These are phyloP conservation scores for Paraphaeosphaeria sporulosa DNA, from an alignment of 2,329 filamentous ascomycete species.

Conservation along the genomic window DNA sequence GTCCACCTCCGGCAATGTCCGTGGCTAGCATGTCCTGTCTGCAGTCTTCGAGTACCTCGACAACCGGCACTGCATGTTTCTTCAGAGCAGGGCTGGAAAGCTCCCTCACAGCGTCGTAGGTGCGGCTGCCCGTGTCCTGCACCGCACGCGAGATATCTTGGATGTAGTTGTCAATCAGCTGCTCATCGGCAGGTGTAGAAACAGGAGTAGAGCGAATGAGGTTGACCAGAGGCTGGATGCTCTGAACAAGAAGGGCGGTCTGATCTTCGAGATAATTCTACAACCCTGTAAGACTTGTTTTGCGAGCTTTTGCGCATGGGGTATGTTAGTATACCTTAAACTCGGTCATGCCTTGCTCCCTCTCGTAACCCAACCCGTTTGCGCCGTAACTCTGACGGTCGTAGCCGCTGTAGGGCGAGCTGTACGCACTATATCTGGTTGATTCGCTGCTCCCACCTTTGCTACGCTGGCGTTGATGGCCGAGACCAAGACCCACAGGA, in stretches of 20 bases:
- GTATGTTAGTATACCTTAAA: constrained; percentile 60
- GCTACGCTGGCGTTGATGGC: constrained; percentile 40
- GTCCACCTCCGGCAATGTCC: constrained; percentile 67
- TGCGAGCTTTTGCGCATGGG: not conserved
- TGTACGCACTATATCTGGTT: constrained; percentile 44
- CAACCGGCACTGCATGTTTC: constrained; percentile 59
- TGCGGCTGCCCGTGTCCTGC: constrained; percentile 72
- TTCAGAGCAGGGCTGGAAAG: constrained; percentile 61
- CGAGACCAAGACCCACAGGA: constrained; percentile 16
- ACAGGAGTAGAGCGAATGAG: constrained; percentile 63
- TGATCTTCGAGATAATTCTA: constrained; percentile 84
- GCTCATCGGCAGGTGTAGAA: constrained; percentile 40
- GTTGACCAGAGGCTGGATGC: constrained; percentile 80
- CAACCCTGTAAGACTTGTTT: constrained; percentile 21
- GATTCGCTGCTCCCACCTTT: constrained; percentile 47
- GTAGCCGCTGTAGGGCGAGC: constrained; percentile 48
- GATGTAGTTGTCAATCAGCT: constrained; percentile 72
- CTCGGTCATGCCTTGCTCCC: constrained; percentile 59
- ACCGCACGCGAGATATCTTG: constrained; percentile 74
- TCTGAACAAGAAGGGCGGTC: constrained; percentile 78
- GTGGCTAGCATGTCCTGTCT: constrained; percentile 69
- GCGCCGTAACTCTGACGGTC: constrained; percentile 41
- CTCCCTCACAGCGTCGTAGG: constrained; percentile 59
- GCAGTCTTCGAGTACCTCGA: constrained; percentile 67
- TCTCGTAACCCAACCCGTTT: constrained; percentile 33